Base-by-base conservation (phyloP, 805 yeast species). In the Yamadazyma philogaea region DNA sequence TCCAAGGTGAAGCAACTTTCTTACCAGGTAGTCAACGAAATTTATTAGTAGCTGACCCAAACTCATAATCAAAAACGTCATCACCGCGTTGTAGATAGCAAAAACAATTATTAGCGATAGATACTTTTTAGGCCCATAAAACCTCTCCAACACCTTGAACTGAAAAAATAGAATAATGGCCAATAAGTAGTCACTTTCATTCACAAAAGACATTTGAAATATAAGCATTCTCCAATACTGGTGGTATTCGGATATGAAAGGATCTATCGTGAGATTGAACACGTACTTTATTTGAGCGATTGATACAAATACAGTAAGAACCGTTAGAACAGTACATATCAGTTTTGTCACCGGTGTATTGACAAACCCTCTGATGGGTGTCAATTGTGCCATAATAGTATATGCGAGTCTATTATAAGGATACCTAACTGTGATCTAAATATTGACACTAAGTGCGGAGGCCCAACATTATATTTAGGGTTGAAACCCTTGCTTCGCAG, bases 141-240 rank as follows among this genome's bases (percentile, higher is more conserved):
- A 59, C 39, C 87, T 56, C 59, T 82, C 88, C 39, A 82, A 48
- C 31, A 69, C 72, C 55, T 81, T 78, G 51, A 73, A 72, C 38
- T 75, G 74, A 44, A 77, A 68, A 69, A 78, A 56, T 30, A 81
- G 52, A 11, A 76, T 56, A 8, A 72, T 54, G 2, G 70, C 54
- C 2, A 79, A 49, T 16, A 77, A 43, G 44, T 72, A 77, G 57
- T 82, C 85, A 4, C 82, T 72, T 54, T 80, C 85, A 53, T 78
- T 80, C 34, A 77, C 66, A 39, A 77, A 76, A n/a, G 76, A 64
- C 10, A 76, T 20, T 53, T 79, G 87, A 49, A 68, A 73, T 6
- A 72, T 55, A 6, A 70, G 34, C 7, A 77, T 54, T 40, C 87
- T 61, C 77, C 83, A 81, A 53, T 71, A 81, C 49, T 82, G 88